Base-by-base conservation (phyloP, 306 rosid species). In the Cucumis cinereus region DNA sequence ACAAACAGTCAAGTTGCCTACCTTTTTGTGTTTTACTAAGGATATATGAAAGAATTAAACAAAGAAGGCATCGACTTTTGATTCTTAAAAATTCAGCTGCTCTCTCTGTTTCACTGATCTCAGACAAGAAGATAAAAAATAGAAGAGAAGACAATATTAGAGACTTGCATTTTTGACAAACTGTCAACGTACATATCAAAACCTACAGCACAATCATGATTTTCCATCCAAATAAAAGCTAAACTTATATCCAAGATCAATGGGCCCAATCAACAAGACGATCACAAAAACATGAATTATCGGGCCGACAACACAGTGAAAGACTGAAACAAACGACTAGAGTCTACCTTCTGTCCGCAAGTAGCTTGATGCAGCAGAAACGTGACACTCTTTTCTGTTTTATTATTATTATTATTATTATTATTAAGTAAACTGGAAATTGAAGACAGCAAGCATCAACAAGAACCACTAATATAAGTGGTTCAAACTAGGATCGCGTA, bases 271-370 rank as follows among this genome's bases (percentile, higher is more conserved):
- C 33, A 30, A 2, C 33, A 30, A 30, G 33, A 30, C 33, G 33
- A 4, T 30, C 33, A 30, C 33, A 30, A 30, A 30, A n/a, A 64
- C 49, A 64, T 64, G 19, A 36, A 4, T 35, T 63, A 64, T 16
- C 15, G 41, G 28, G 6, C 8, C 19, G 45, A 64, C 71, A 38
- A 36, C 50, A 33, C 50, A 38, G 8, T 35, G 52, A 66, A 66
- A 4, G 16, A 5, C 10, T 20, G 52, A n/a, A 66, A 36, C 50
- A 19, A 75, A n/a, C 30, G 14, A 53, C 74, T 40, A 47, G 38
- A 62, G 55, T 24, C 59, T 84, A 84, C 84, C 86, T 82, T 85
- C 77, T 81, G 74, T 41, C 77, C 84, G 7, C 78, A 22, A 33
- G 58, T 43, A 63, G 55, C 79, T 35, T 20, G 20, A 43, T 56